Percentiles rank a stretch among this genome's conserved stretches.
These are phyloP conservation scores for Alternaria triticimaculans DNA, from an alignment of 2,329 filamentous ascomycete species.

Conservation along the genomic window DNA sequence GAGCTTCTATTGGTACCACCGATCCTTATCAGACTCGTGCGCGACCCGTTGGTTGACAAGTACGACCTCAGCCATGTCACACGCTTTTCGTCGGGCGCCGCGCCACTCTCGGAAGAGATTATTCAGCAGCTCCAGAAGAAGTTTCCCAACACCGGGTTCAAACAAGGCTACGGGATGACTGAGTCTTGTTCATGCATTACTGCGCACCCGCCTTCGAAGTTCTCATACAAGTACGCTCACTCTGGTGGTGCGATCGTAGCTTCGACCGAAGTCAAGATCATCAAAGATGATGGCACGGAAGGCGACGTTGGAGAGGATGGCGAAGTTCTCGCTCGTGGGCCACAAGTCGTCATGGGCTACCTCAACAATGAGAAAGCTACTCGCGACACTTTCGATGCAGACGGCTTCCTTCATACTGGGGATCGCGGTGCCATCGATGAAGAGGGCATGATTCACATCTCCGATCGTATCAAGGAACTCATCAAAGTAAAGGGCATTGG, in stretches of 20 bases:
- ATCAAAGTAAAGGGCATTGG: conserved; percentile 71
- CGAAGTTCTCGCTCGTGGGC: conserved; percentile 58
- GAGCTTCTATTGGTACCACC: conserved; percentile 63
- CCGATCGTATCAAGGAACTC: conserved; percentile 71
- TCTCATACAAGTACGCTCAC: conserved; percentile 64
- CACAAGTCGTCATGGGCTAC: conserved; percentile 60
- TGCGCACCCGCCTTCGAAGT: conserved; percentile 63
- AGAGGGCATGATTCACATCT: conserved; percentile 64
- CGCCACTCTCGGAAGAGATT: conserved; percentile 65
- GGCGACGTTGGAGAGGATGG: conserved; percentile 60
- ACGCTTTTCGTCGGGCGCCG: conserved; percentile 66
- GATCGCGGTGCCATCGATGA: conserved; percentile 63
- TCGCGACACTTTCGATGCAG: conserved; percentile 53
- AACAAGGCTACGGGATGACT: conserved; percentile 73
- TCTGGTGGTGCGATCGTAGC: conserved; percentile 64
- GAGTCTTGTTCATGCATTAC: conserved; percentile 70
- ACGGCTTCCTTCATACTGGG: conserved; percentile 65
- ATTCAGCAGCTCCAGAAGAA: conserved; percentile 61
- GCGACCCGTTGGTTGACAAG: conserved; percentile 60
- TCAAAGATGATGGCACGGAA: conserved; percentile 63
- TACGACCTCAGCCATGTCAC: conserved; percentile 65
- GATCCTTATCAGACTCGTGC: conserved; percentile 66
- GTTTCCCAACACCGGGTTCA: conserved; percentile 67
- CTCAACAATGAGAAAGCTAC: conserved; percentile 54
- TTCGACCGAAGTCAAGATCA: conserved; percentile 65